phyloP scores from a whole-genome alignment of 371 early-diverging fungal species.

The Smittium culicis region DNA sequence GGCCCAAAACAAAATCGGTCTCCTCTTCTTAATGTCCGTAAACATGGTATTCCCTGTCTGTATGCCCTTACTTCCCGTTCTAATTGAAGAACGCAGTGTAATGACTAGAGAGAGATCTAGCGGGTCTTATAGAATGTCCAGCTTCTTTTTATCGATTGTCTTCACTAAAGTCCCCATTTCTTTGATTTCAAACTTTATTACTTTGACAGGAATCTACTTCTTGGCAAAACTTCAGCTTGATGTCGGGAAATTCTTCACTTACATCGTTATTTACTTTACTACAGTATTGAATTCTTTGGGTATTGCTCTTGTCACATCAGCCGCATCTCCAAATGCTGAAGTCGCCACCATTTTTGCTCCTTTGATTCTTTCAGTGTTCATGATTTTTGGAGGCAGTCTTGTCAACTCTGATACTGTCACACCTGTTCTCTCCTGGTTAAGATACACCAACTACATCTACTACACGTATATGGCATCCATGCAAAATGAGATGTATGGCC shows the following conservation, averaged over 20 bases:
- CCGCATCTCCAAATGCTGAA: slow-evolving; percentile 18
- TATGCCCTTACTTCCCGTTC: slow-evolving; percentile 21
- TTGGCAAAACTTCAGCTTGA: slow-evolving; percentile 24
- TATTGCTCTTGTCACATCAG: slow-evolving; percentile 24
- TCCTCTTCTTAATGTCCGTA: slow-evolving; percentile 23
- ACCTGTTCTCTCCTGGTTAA: slow-evolving; percentile 30
- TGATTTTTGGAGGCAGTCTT: slow-evolving; percentile 34
- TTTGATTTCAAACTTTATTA: slow-evolving; percentile 13
- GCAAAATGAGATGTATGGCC: slow-evolving; percentile 30
- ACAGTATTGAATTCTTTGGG: slow-evolving; percentile 20
- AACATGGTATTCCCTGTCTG: slow-evolving; percentile 20
- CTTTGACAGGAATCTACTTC: slow-evolving; percentile 24
- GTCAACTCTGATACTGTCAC: slow-evolving; percentile 25
- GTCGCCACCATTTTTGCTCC: slow-evolving; percentile 33
- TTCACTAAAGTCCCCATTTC: slow-evolving; percentile 20
- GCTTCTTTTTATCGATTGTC: slow-evolving; percentile 19
- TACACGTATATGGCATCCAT: slow-evolving; percentile 27
- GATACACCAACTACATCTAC: slow-evolving; percentile 24
- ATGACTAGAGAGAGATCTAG: slow-evolving; percentile 25
- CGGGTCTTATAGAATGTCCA: slow-evolving; percentile 27
- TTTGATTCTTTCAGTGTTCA: slow-evolving; percentile 24
- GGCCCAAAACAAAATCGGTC: slow-evolving; percentile 29
- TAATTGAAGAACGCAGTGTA: slow-evolving; percentile 20
- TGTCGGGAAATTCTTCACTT: slow-evolving; percentile 24
- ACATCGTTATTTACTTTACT: slow-evolving; percentile 14